These are phyloP conservation scores for Phytophthora tubulina DNA, from an alignment of 352 stramenopile species.

Conservation along the genomic window DNA sequence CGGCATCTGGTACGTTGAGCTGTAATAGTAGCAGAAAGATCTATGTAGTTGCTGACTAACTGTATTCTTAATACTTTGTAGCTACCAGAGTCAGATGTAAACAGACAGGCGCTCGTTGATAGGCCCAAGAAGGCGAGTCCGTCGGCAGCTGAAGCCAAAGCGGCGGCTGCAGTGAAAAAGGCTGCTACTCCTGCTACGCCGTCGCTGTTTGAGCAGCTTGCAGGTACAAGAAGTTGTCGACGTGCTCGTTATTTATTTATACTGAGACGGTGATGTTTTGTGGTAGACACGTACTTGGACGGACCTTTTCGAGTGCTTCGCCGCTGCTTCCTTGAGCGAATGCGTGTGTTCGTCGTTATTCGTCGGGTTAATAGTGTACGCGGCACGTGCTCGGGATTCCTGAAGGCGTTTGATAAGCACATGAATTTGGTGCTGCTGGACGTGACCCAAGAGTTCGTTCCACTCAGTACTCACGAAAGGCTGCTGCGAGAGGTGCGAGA, in stretches of 20 bases:
- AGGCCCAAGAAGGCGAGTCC: constrained; percentile 41
- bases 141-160: constrained; percentile 27
- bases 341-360: constrained; percentile 87
- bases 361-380: constrained; percentile 93
- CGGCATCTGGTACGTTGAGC: constrained; percentile 60
- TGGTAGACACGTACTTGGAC: constrained; percentile 74
- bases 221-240: constrained; percentile 38
- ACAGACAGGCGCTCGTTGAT: constrained; percentile 55
- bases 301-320: constrained; percentile 89
- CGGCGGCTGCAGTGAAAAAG: constrained; percentile 14
- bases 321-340: constrained; percentile 81
- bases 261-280: constrained; percentile 6
- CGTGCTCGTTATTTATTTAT: neutral
- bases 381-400: constrained; percentile 90
- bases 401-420: constrained; percentile 96
- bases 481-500: constrained; percentile 48
- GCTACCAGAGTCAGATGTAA: constrained; percentile 71
- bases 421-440: constrained; percentile 95
- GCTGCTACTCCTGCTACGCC: constrained; percentile 17
- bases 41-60: neutral
- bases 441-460: constrained; percentile 83
- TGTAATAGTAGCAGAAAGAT: neutral
- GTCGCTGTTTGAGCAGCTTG: constrained; percentile 65
- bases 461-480: constrained; percentile 44
- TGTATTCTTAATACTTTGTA: constrained; percentile 23